Conservation (phyloP, 768 basidiomycete species). For the Suillus paluster region DNA sequence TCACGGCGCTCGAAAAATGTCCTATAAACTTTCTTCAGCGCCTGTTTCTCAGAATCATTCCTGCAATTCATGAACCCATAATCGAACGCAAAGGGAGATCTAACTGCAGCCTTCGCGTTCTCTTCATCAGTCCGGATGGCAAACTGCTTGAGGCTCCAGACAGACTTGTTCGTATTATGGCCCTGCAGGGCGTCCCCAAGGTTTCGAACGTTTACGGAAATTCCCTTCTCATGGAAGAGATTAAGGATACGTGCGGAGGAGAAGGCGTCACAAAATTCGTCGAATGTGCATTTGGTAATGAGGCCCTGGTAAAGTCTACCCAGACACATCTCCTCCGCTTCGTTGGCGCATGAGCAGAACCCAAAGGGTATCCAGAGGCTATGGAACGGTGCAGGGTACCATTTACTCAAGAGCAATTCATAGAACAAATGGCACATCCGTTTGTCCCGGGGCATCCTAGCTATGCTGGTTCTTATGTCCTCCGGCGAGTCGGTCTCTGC, state of each 20-base stretch:
- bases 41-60: constrained; percentile 10
- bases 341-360: constrained; percentile 21
- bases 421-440: constrained; percentile 9
- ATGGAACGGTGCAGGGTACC: background rate
- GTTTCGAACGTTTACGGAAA: background rate
- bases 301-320: constrained; percentile 1
- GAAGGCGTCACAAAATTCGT: constrained; percentile 16
- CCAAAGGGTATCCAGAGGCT: constrained; percentile 22
- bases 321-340: constrained; percentile 12
- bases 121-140: background rate
- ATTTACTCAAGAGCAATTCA: background rate
- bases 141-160: constrained; percentile 18
- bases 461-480: background rate
- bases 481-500: constrained; percentile 5
- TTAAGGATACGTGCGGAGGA: constrained; percentile 1
- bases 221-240: constrained; percentile 11
- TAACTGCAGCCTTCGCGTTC: background rate
- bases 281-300: constrained; percentile 16
- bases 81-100: constrained; percentile 7
- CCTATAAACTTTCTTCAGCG: constrained; percentile 38
- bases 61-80: constrained; percentile 22
- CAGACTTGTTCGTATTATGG: constrained; percentile 9
- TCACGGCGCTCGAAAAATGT: constrained; percentile 30
- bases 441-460: constrained; percentile 2
- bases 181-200: constrained; percentile 9